phyloP scores from a whole-genome alignment of 2,329 filamentous ascomycete genomes.

The Orbilia brochopaga region DNA sequence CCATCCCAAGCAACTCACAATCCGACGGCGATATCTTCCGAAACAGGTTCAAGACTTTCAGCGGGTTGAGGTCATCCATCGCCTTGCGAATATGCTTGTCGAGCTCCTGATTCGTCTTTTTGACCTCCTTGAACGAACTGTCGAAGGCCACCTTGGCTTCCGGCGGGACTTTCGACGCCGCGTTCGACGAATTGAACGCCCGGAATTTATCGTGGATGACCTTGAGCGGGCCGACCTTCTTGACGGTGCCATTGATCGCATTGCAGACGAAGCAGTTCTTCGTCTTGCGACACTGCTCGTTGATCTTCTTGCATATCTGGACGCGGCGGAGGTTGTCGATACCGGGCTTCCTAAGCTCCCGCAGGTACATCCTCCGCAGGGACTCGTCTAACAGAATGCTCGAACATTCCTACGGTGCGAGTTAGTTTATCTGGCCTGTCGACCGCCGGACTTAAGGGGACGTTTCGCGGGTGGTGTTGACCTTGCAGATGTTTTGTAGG shows the following conservation, averaged over 20 bases:
- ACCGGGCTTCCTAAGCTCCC: slow-evolving; percentile 76
- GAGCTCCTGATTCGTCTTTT: slow-evolving; percentile 77
- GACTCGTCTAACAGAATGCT: slow-evolving; percentile 80
- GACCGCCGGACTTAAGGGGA: slow-evolving; percentile 12
- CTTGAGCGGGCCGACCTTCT: slow-evolving; percentile 90
- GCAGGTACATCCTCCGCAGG: slow-evolving; percentile 78
- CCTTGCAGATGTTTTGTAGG: slow-evolving; percentile 92
- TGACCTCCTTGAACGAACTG: slow-evolving; percentile 79
- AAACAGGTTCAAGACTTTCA: slow-evolving; percentile 88
- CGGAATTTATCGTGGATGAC: slow-evolving; percentile 92
- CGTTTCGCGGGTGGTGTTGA: slow-evolving; percentile 56
- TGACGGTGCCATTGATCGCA: slow-evolving; percentile 85
- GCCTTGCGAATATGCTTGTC: slow-evolving; percentile 92
- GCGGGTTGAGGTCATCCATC: slow-evolving; percentile 89
- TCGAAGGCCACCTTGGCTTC: slow-evolving; percentile 84
- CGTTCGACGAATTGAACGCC: slow-evolving; percentile 84
- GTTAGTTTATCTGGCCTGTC: slow-evolving; percentile 55
- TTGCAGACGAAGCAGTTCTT: slow-evolving; percentile 81
- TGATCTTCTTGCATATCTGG: slow-evolving; percentile 85
- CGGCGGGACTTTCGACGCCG: slow-evolving; percentile 81
- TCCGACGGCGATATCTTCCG: slow-evolving; percentile 83
- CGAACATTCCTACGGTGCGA: slow-evolving; percentile 69
- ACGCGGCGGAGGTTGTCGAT: slow-evolving; percentile 85
- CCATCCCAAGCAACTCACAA: slow-evolving; percentile 87
- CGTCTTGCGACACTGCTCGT: slow-evolving; percentile 85